Base-by-base conservation (phyloP, 1,139 yeast species). In the Zygosaccharomyces pseudobailii region DNA sequence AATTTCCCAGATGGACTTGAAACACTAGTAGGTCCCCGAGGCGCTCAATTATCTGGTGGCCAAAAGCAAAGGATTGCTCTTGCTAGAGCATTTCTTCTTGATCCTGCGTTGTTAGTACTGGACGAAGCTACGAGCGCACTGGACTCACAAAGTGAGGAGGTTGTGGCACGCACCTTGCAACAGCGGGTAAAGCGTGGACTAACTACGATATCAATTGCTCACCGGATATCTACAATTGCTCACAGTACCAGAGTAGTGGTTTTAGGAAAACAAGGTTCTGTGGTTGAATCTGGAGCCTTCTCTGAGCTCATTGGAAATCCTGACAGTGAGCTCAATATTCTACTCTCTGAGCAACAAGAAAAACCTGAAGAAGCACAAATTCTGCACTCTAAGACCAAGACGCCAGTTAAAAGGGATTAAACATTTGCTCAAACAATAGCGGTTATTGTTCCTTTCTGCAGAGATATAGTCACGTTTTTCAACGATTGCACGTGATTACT, bases 131-230 rank as follows among this genome's bases (percentile, higher is more conserved):
- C 94, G 0, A 81, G 88, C 25, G 92, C 92, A 0, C 69, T 85
- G 45, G 94, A 85, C 62, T 79, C 90, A 6, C 82, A 81, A 57
- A 80, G 84, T 64, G 95, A 86, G 61, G 74, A 75, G 51, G 71
- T 79, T 22, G 80, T 86, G 50, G 85, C 84, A 44, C 80, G 78
- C 50, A 76, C 84, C 0, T 67, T 82, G 50, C 67, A 76, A 51
- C 74, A 78, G 51, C 82, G 92, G 82, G 78, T 84, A 45, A 69
- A 72, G 22, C 80, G 84, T 36, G 87, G 86, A 28, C 74, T 87
- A 69, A 88, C 96, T 0, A 89, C 95, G 1, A 84, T 89, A 31
- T 88, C 95, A 35, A 87, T 90, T 62, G 97, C 97, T 0, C 97
- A 89, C 67, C 75, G 97, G 58, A 76, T 90, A 46, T 87, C 92